Evolutionary conservation across 495 filamentous ascomycete species (phyloP).

Genomic region (Lasiosphaeriaceae sp.): DNA sequence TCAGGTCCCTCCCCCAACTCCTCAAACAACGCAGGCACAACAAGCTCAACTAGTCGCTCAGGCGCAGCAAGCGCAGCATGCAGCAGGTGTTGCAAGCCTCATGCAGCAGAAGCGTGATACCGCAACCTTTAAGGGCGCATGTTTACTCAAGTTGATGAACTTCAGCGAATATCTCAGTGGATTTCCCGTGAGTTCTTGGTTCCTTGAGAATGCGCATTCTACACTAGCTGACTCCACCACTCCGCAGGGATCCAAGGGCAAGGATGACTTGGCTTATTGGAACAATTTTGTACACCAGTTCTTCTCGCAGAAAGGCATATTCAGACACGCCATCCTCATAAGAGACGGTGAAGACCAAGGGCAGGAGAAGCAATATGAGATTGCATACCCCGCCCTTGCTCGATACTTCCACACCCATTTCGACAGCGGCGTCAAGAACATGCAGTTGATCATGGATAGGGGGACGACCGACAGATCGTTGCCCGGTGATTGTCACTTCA

Average conservation of each 20-base stretch:
- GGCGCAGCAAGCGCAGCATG: conserved; percentile 39
- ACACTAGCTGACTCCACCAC: conserved; percentile 10
- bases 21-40: conserved; percentile 52
- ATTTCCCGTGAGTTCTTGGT: conserved; percentile 48
- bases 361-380: conserved; percentile 68
- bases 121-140: conserved; percentile 54
- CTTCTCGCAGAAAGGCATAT: conserved; percentile 67
- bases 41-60: conserved; percentile 19
- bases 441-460: conserved; percentile 70
- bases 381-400: conserved; percentile 67
- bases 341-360: conserved; percentile 40
- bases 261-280: conserved; percentile 68
- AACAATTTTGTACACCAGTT: conserved; percentile 68
- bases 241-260: conserved; percentile 49
- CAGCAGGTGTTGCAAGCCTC: conserved; percentile 22
- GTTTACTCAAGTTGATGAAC: conserved; percentile 59
- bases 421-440: conserved; percentile 72
- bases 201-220: not conserved
- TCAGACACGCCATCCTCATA: conserved; percentile 58
- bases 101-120: conserved; percentile 49
- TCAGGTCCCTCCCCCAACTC: conserved; percentile 12
- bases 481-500: conserved; percentile 58
- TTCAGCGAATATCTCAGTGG: conserved; percentile 69
- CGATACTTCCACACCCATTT: conserved; percentile 81
- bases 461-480: conserved; percentile 52